Percentiles rank a stretch among this genome's conserved stretches.
Evolutionary conservation across 2,329 filamentous ascomycete genomes (phyloP).

Genomic region (Ascochyta clinopodiicola): DNA sequence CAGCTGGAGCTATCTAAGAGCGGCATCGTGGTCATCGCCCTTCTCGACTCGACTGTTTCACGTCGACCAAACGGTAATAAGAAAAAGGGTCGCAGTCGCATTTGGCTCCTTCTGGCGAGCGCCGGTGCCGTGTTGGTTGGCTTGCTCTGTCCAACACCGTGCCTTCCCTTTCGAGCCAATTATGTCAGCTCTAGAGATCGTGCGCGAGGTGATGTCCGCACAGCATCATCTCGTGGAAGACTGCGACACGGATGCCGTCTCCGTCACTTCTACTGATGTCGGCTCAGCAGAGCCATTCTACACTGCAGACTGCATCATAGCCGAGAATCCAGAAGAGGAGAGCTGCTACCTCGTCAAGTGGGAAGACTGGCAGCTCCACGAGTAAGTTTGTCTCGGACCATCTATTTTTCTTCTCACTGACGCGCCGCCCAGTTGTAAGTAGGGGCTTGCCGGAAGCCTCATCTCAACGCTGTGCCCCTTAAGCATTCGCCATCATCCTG

Average conservation of each 20-base stretch:
- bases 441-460: neutral
- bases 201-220: constrained; percentile 4
- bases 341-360: constrained; percentile 68
- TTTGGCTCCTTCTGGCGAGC: constrained; percentile 1
- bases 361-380: constrained; percentile 62
- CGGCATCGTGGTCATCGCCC: constrained; percentile 11
- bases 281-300: constrained; percentile 20
- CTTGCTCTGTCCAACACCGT: neutral
- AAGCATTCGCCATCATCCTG: neutral
- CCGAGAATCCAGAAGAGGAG: constrained; percentile 50
- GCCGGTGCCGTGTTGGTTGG: too few species aligned
- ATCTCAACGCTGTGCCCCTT: neutral
- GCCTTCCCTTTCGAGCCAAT: constrained; percentile 18
- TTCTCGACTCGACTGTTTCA: constrained; percentile 12
- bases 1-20: constrained; percentile 7
- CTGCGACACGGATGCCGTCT: constrained; percentile 58
- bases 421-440: neutral
- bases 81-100: constrained; percentile 6
- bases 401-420: neutral
- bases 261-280: constrained; percentile 60
- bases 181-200: constrained; percentile 4
- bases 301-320: constrained; percentile 32
- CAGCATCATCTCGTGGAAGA: constrained; percentile 19
- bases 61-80: neutral
- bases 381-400: constrained; percentile 18